Base-by-base conservation (phyloP, 129 eudicot species). In the Pseudognaphalium luteoalbum region DNA sequence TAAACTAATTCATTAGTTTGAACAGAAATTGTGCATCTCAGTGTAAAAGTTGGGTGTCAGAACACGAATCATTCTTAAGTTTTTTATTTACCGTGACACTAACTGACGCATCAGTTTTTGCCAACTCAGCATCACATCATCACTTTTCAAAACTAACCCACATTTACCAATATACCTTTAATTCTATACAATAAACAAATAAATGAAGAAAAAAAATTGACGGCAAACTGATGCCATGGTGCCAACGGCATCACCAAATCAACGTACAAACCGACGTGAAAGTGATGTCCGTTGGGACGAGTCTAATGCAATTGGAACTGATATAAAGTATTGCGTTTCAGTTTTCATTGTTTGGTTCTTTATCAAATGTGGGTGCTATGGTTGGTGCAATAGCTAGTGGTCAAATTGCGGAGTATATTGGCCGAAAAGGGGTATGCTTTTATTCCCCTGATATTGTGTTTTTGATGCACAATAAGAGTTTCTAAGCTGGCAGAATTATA, bases 361-460 rank as follows among this genome's bases (percentile, higher is more conserved):
- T 93, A 73, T 88, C 96, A 0, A 93, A 93, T 75, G 98, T 88
- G 86, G 98, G 98, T 81, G 97, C 98, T 25, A 93, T 93, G 98
- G 93, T 93, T 79, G 98, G 98, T 52, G 98, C 98, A 47, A 91
- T 93, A 29, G 89, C 96, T 57, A 90, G 98, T 41, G 98, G 98
- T 77, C 97, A 93, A 72, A 87, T 93, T 74, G 89, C 98, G 0
- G 98, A 90, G 76, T 90, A 93, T 80, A 88, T 93, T 39, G 98
- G 97, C 2, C 77, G 98, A 39, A 93, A 93, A 82, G 98, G 98
- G 90, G 97, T 93, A 85, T 34, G 72, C 14, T 15, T 16, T 33
- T 62, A 7, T 21, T 42, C 14, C 15, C 52, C 66, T 16, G 4
- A 76, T 35, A 63, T 50, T 21, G n/a, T 47, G 0, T 71, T 54